Evolutionary conservation across 768 basidiomycete species (phyloP).

Genomic region (Naganishia randhawae): DNA sequence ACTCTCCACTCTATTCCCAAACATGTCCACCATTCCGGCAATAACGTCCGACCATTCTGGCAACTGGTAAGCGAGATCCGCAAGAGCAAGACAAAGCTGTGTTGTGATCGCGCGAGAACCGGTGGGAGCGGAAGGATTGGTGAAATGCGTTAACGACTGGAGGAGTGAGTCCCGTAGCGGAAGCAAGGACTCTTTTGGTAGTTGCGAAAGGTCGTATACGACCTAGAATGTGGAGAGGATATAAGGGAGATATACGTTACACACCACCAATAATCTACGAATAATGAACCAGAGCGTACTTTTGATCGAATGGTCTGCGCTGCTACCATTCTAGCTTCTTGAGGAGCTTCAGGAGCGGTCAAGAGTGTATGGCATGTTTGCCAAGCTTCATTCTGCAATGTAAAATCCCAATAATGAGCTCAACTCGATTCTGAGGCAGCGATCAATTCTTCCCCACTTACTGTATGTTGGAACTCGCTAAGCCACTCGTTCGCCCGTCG

Average conservation of each 20-base stretch:
- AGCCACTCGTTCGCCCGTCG: conserved; percentile 91
- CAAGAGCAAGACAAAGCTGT: conserved; percentile 83
- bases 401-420: conserved; percentile 53
- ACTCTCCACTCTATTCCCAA: conserved; percentile 76
- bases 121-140: conserved; percentile 52
- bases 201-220: conserved; percentile 87
- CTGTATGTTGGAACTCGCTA: conserved; percentile 98
- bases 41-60: conserved; percentile 79
- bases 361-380: conserved; percentile 87
- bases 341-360: conserved; percentile 69
- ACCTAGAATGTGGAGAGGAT: conserved; percentile 59
- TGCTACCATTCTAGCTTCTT: conserved; percentile 82
- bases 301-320: conserved; percentile 95
- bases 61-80: conserved; percentile 85
- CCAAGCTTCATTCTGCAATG: conserved; percentile 88
- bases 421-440: conserved; percentile 59
- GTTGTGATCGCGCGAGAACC: conserved; percentile 81
- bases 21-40: conserved; percentile 72
- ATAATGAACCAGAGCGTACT: too few species aligned
- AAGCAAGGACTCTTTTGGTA: conserved; percentile 66
- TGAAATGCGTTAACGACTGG: conserved; percentile 65
- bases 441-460: conserved; percentile 69
- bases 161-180: conserved; percentile 85
- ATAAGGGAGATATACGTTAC: conserved; percentile 29
- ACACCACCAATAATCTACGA: not conserved